Evolutionary conservation across 352 stramenopile species (phyloP).

Genomic region (Phytophthora parvispora): DNA sequence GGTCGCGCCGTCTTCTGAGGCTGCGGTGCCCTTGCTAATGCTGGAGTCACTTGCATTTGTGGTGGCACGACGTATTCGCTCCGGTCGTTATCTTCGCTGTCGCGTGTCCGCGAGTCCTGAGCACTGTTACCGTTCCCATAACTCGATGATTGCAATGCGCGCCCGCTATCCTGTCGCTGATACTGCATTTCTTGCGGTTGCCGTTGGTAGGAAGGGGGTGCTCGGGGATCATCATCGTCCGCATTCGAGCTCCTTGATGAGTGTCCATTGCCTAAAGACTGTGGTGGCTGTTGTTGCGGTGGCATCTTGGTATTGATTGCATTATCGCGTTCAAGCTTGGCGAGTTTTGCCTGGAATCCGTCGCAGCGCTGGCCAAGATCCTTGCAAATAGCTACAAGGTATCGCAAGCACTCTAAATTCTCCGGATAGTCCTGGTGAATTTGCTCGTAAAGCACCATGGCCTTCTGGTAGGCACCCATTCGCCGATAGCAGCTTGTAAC

Average conservation of each 20-base stretch:
- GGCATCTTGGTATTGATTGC: conserved; percentile 52
- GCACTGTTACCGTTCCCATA: conserved; percentile 36
- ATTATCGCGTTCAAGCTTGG: conserved; percentile 89
- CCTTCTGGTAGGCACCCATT: conserved; percentile 94
- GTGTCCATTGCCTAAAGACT: conserved; percentile 32
- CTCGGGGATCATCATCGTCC: conserved; percentile 27
- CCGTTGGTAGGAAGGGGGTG: conserved; percentile 26
- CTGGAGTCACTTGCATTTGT: conserved; percentile 45
- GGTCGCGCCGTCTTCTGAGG: conserved; percentile 42
- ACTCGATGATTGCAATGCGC: conserved; percentile 5
- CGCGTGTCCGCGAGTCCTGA: conserved; percentile 26
- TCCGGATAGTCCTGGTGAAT: conserved; percentile 96
- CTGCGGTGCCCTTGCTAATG: conserved; percentile 28
- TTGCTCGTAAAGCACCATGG: conserved; percentile 95
- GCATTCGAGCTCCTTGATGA: conserved; percentile 20
- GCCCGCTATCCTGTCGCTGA: conserved; percentile 34
- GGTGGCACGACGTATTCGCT: conserved; percentile 56
- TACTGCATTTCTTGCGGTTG: conserved; percentile 37
- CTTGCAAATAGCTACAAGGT: conserved; percentile 96
- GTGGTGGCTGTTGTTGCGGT: conserved; percentile 34
- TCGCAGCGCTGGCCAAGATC: conserved; percentile 94
- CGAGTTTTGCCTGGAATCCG: conserved; percentile 94
- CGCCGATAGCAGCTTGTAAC: conserved; percentile 97
- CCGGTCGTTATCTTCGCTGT: conserved; percentile 36
- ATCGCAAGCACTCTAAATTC: conserved; percentile 94